Evolutionary conservation across 164 flowering plant genomes (phyloP), one percentile per base, ranked within the genome.

Genomic region (Platanus orientalis): DNA sequence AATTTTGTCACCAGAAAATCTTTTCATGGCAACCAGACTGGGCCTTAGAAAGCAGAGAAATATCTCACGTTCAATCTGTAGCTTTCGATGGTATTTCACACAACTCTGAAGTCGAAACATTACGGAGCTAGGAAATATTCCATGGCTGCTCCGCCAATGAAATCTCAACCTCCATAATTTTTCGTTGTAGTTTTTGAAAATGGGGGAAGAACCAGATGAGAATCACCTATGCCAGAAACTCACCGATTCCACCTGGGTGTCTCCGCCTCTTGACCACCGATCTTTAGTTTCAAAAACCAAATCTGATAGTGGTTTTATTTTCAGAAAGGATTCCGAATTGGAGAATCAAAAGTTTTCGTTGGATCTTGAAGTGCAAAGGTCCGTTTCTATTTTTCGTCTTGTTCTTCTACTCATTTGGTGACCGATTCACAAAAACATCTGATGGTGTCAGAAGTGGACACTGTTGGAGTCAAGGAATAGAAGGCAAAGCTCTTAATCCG

Each of bases 91-190:
- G 50, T 47, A 20, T 47, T 47, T 47, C 50, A 47, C 20, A 20
- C 50, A 47, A 17, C 2, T 16, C 20, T 7, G 20, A 48, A 19
- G 51, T 23, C 51, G 51, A 20, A 20, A 48, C 23, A 17, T 20
- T 26, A 0, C 53, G 21, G 23, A 49, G 53, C 20, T 5, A 49
- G 21, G n/a, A n/a, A n/a, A n/a, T n/a, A n/a, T n/a, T 49, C 24
- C 53, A 81, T 78, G 81, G 78, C 83, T n/a, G 59, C 84, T 2
- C 71, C 78, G 3, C 81, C 84, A n/a, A 68, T 69, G 64, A 82
- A 77, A 72, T 66, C 84, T 0, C 80, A 83, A 44, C 84, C 84
- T n/a, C 78, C 84, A 80, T 76, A 80, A 82, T 71, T 82, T 84
- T 71, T 51, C 79, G 10, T 44, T 83, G 1, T 71, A 76, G 23